These are phyloP conservation scores for Colletotrichum sp. DNA, from an alignment of 2,329 filamentous ascomycete genomes.

Conservation along the genomic window DNA sequence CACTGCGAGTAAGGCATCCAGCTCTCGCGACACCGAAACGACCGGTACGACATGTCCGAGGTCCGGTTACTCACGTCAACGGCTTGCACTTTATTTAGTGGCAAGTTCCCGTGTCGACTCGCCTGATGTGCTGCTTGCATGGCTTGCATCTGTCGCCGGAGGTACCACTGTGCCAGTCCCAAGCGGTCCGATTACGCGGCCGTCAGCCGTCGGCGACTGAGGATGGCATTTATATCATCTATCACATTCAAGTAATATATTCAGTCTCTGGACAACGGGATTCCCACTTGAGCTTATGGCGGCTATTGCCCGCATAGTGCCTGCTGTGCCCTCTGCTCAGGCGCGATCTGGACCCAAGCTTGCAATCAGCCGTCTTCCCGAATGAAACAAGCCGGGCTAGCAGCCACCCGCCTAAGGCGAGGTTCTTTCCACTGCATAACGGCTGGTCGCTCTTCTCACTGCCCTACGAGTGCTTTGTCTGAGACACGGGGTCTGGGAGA, in stretches of 20 bases:
- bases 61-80: not conserved
- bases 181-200: conserved; percentile 1
- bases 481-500: not conserved
- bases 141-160: not conserved
- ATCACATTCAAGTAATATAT: not conserved
- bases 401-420: not conserved
- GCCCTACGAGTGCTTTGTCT: not conserved
- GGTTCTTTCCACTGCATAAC: not conserved
- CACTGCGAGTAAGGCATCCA: not conserved
- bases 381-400: not conserved
- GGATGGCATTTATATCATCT: not conserved
- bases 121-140: not conserved
- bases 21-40: not conserved
- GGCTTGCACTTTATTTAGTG: not conserved
- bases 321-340: not conserved
- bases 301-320: not conserved
- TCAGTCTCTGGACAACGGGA: not conserved
- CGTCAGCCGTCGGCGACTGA: not conserved
- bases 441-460: not conserved
- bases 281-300: not conserved
- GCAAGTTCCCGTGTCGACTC: not conserved
- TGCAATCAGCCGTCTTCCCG: not conserved
- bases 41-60: not conserved
- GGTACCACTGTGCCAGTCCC: not conserved
- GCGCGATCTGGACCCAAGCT: not conserved